Evolutionary conservation across 345 rosid genomes (phyloP).

Genomic region (Raphanus raphanistrum): DNA sequence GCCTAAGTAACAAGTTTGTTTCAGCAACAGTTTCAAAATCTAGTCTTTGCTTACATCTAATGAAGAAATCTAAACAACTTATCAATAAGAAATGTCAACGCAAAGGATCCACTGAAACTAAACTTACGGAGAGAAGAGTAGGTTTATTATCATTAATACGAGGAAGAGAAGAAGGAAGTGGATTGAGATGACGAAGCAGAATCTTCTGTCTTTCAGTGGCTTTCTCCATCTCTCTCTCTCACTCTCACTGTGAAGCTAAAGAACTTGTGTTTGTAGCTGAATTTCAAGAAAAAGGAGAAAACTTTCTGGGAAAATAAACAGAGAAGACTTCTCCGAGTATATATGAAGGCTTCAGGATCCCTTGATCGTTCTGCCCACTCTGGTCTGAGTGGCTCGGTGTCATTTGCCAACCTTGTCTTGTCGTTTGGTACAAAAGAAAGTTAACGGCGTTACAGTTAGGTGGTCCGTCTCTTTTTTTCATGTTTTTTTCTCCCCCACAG

Average conservation of each 20-base stretch:
- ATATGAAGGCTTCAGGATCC: not conserved
- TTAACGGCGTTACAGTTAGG: slow-evolving; percentile 16
- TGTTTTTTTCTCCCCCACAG: not conserved
- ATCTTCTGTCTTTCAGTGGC: slow-evolving; percentile 76
- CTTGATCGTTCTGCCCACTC: not conserved
- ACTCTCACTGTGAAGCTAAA: not conserved
- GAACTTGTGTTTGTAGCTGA: slow-evolving; percentile 12
- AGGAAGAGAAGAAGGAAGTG: slow-evolving; percentile 38
- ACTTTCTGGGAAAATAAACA: slow-evolving; percentile 1
- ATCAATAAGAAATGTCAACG: not conserved
- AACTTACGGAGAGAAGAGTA: slow-evolving; percentile 53
- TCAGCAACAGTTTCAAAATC: not conserved
- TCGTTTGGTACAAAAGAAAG: not conserved
- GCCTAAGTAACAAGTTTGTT: slow-evolving; percentile 43
- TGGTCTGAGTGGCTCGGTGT: not conserved
- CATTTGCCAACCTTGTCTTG: slow-evolving; percentile 20
- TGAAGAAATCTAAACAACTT: too few species aligned
- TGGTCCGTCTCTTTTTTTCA: not conserved
- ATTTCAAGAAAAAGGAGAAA: not conserved
- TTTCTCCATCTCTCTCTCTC: slow-evolving; percentile 57
- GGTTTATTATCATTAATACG: slow-evolving; percentile 33
- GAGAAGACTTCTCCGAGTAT: not conserved
- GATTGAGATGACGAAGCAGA: slow-evolving; percentile 71
- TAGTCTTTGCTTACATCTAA: too few species aligned
- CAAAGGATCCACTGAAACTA: not conserved